A percentile compares a stretch with the other conserved stretches of the same genome.
Evolutionary conservation across 345 rosid species (phyloP).

Genomic region (Pistacia atlantica): DNA sequence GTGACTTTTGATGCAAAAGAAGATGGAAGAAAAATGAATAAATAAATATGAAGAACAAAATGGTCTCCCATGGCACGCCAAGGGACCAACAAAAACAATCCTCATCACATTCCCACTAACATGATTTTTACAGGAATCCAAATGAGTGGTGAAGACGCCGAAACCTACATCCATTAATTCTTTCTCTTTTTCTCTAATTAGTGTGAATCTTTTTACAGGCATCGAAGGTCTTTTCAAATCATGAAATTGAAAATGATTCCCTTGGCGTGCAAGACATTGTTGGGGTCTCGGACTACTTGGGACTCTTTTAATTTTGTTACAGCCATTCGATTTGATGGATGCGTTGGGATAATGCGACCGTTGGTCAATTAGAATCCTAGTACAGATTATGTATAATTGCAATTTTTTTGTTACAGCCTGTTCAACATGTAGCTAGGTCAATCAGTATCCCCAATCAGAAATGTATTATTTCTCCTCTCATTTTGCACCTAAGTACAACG

Average conservation of each 20-base stretch:
- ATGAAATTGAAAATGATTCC: conserved; percentile 20
- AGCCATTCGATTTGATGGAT: neutral
- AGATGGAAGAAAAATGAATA: neutral
- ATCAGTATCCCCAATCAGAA: no score
- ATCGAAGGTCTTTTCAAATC: conserved; percentile 29
- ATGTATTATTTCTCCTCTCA: no score
- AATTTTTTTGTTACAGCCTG: neutral
- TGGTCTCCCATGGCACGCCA: conserved; percentile 47
- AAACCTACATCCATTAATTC: conserved; percentile 1
- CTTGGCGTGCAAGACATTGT: conserved; percentile 33
- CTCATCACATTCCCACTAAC: conserved; percentile 22
- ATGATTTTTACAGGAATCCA: conserved; percentile 20
- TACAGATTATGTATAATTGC: neutral
- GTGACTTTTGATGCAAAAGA: conserved; percentile 35
- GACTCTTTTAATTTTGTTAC: neutral
- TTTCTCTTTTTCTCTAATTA: neutral
- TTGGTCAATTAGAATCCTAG: neutral
- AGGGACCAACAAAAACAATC: conserved; percentile 13
- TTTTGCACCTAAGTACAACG: no score
- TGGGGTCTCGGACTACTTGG: neutral
- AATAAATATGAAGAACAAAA: neutral
- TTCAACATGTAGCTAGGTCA: neutral
- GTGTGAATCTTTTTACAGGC: conserved; percentile 6
- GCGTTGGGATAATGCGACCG: neutral
- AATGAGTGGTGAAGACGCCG: conserved; percentile 37